phyloP scores from a whole-genome alignment of 2,329 filamentous ascomycete genomes.

The Cladophialophora immunda region DNA sequence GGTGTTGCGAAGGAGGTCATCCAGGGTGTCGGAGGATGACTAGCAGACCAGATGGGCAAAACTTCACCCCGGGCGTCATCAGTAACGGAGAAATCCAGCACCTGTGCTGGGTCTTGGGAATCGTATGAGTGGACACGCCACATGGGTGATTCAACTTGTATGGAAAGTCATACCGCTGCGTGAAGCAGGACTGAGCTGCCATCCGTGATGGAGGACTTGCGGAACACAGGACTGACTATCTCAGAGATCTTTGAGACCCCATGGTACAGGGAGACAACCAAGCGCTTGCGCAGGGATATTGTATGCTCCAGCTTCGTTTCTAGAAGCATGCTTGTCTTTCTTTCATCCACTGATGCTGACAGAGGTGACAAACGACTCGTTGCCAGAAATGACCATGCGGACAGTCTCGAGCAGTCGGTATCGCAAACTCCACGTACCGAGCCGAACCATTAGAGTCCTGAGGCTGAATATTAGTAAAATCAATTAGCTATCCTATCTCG shows the following conservation, averaged over 20 bases:
- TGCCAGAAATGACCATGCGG: background rate
- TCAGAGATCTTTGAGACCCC: no score
- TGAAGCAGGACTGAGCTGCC: no score
- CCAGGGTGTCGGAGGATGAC: background rate
- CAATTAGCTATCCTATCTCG: background rate
- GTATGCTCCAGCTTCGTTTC: background rate
- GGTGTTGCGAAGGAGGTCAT: background rate
- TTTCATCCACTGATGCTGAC: background rate
- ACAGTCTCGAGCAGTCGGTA: background rate
- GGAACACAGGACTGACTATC: no score
- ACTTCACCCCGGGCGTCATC: background rate
- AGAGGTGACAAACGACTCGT: background rate
- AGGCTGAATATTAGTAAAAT: background rate
- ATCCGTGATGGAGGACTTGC: no score
- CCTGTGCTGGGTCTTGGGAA: background rate
- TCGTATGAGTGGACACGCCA: background rate
- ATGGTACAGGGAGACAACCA: background rate
- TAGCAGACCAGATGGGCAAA: background rate
- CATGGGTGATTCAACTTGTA: background rate
- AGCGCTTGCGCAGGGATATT: no score
- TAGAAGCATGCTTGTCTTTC: background rate
- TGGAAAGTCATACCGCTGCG: no score
- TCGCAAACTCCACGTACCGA: background rate
- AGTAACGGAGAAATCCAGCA: background rate
- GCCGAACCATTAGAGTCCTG: background rate